Percentiles rank a stretch among this genome's conserved stretches.
These are phyloP conservation scores for Kalanchoe fedtschenkoi DNA, from an alignment of 164 flowering plant species.

Conservation along the genomic window DNA sequence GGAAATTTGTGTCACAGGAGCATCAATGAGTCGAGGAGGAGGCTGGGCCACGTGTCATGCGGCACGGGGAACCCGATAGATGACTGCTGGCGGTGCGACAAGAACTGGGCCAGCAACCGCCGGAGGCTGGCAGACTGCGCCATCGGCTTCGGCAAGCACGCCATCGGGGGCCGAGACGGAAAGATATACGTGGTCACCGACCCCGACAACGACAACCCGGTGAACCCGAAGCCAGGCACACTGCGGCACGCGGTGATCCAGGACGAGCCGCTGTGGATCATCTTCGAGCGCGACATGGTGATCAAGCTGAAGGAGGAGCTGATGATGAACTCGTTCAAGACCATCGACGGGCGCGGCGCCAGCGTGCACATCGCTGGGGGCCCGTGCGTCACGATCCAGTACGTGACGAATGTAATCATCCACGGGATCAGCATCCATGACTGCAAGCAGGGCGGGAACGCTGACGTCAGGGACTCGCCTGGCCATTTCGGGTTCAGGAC, in stretches of 20 bases:
- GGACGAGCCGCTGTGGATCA: conserved; percentile 6
- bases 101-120: conserved; percentile 8
- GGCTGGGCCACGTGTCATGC: conserved; percentile 1
- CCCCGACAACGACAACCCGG: conserved; percentile 5
- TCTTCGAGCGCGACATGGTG: conserved; percentile 7
- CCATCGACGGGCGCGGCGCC: conserved; percentile 7
- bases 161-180: conserved; percentile 7
- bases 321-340: conserved; percentile 7
- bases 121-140: conserved; percentile 6
- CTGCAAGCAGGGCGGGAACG: conserved; percentile 5
- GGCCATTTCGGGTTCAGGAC: conserved; percentile 7
- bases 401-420: conserved; percentile 7
- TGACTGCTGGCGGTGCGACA: conserved; percentile 9
- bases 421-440: conserved; percentile 7
- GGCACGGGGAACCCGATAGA: conserved; percentile 8
- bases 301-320: conserved; percentile 7
- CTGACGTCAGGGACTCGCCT: conserved; percentile 9
- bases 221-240: conserved; percentile 8
- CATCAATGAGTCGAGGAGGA: conserved; percentile 9
- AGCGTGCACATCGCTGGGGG: conserved; percentile 4
- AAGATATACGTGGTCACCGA: conserved; percentile 5
- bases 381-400: conserved; percentile 6
- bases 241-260: conserved; percentile 6
- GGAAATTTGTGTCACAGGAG: neutral
- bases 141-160: conserved; percentile 7